Evolutionary conservation across 2,329 filamentous ascomycete genomes (phyloP), one percentile per base, ranked within the genome.

Genomic region (Alternaria triticimaculans): DNA sequence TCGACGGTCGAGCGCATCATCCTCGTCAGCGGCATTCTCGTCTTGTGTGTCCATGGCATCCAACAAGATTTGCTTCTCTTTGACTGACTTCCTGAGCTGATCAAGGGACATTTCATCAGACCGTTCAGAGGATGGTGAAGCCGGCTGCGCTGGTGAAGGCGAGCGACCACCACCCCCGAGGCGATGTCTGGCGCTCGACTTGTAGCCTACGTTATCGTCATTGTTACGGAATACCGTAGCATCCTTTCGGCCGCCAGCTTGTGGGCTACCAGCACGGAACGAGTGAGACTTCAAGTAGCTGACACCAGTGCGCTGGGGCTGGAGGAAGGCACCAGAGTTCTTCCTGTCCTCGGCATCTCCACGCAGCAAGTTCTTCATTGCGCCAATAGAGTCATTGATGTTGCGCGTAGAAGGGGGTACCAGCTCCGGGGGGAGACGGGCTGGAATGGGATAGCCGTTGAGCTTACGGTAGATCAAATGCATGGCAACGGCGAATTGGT

Each of bases 401-500:
- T 97, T 97, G 68, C 95, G 89, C 11, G 95, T 97, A 2, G 96
- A 98, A 2, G 96, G 96, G 21, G 96, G 96, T 7, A 98, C 90
- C 64, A 99, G 88, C 83, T 99, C 96, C 0, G 96, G 89, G 9
- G 96, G 96, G 11, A 99, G 86, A 48, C 91, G 90, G 74, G 90
- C 92, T 15, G 96, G 96, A 30, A 98, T 86, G 2, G 95, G 94
- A 76, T 98, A 98, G 37, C 95, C 95, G 74, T 99, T 98, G 57
- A 99, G 87, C 78, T 96, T 97, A 73, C 96, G 88, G 83, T 99
- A 99, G 74, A 99, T 99, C 81, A 99, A 84, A 86, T 99, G 96
- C 96, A 99, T 99, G 10, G 94, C 94, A 56, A 99, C 95, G 9
- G 96, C 94, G 77, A 99, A 99, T 77, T 99, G 96, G 78, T 99